phyloP scores from a whole-genome alignment of 108 stramenopile genomes.

The Stephanodiscus triporus region DNA sequence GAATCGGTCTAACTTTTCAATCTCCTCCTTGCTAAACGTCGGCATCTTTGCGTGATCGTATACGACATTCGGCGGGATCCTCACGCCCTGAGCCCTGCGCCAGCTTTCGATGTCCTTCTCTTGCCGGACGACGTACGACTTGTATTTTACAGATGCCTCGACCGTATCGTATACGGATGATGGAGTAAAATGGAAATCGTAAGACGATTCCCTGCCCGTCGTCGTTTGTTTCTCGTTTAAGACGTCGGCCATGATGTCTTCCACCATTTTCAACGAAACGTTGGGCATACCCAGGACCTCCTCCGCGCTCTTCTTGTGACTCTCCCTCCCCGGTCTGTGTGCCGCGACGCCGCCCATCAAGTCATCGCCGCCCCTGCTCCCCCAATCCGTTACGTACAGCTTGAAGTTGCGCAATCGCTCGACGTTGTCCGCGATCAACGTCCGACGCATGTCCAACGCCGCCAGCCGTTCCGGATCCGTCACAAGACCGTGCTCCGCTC shows the following conservation, averaged over 20 bases:
- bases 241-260: constrained; percentile 73
- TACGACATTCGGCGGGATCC: constrained; percentile 88
- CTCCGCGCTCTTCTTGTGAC: constrained; percentile 86
- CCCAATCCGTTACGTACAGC: constrained; percentile 85
- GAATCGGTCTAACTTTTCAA: constrained; percentile 74
- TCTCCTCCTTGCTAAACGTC: constrained; percentile 90
- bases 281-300: constrained; percentile 90
- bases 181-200: too few relatives aligned
- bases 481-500: constrained; percentile 91
- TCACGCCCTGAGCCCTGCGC: constrained; percentile 83
- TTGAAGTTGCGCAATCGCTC: constrained; percentile 65
- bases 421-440: constrained; percentile 71
- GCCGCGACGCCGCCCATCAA: constrained; percentile 79
- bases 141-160: constrained; percentile 93
- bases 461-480: constrained; percentile 77
- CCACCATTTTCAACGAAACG: constrained; percentile 79
- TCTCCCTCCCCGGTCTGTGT: constrained; percentile 55
- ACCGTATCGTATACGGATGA: constrained; percentile 89
- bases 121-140: constrained; percentile 84
- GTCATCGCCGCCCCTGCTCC: constrained; percentile 66
- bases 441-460: constrained; percentile 77
- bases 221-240: constrained; percentile 36
- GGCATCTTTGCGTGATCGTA: constrained; percentile 85
- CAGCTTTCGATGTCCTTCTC: constrained; percentile 95
- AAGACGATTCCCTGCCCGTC: not conserved